These are phyloP conservation scores for Casuarina equisetifolia DNA, from an alignment of 306 rosid species.

Conservation along the genomic window DNA sequence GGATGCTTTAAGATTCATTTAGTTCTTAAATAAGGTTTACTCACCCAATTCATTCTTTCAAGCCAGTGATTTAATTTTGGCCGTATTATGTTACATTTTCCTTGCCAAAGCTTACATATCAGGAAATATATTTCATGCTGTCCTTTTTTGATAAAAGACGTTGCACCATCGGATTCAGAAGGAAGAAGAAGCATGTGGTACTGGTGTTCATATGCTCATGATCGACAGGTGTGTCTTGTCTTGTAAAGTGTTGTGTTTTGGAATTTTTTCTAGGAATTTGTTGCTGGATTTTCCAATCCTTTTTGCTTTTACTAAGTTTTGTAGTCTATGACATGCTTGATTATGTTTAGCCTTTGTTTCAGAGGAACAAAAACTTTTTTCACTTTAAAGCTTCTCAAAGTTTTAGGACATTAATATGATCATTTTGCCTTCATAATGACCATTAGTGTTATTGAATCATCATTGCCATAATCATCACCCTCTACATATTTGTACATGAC, in stretches of 20 bases:
- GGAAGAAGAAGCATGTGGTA: slow-evolving; percentile 54
- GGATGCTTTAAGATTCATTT: background rate
- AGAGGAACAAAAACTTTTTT: background rate
- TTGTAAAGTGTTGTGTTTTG: background rate
- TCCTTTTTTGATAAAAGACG: slow-evolving; percentile 44
- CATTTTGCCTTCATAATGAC: background rate
- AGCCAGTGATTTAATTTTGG: background rate
- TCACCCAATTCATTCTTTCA: background rate
- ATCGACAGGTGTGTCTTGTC: slow-evolving; percentile 68
- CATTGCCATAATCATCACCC: no score
- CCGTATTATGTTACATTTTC: background rate
- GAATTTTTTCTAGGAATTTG: background rate
- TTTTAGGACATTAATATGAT: background rate
- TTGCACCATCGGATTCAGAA: slow-evolving; percentile 57
- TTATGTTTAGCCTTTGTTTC: no score
- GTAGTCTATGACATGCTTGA: background rate
- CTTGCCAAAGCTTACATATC: background rate
- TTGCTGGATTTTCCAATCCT: background rate
- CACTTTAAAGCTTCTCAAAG: background rate
- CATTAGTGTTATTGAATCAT: background rate
- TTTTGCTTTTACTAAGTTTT: no score
- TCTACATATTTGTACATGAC: no score
- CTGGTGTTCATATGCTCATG: slow-evolving; percentile 59
- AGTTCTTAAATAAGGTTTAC: background rate
- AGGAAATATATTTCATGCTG: background rate